A percentile compares a stretch with the other conserved stretches of the same genome.
phyloP scores from a whole-genome alignment of 257 asterid species.

The Solanum chiquidenum region DNA sequence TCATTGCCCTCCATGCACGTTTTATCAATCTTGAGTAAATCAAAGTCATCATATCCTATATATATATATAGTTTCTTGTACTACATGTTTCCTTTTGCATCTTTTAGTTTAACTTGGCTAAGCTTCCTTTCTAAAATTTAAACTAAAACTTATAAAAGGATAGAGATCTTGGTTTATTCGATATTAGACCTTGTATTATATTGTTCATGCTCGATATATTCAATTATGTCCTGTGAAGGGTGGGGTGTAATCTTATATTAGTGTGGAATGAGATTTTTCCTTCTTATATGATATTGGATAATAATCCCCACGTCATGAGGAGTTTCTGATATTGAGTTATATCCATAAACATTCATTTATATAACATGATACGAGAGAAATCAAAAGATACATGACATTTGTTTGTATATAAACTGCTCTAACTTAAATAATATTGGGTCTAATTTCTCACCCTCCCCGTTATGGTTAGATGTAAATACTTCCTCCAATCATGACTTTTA shows the following conservation, averaged over 20 bases:
- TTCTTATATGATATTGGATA: background rate
- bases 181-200: background rate
- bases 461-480: background rate
- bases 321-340: background rate
- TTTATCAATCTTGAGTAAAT: background rate
- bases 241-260: background rate
- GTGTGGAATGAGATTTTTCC: background rate
- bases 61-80: background rate
- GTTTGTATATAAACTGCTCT: background rate
- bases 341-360: background rate
- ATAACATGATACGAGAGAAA: background rate
- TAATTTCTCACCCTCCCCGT: background rate
- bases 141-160: background rate
- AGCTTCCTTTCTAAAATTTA: background rate
- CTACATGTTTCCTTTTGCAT: background rate
- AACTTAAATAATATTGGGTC: background rate
- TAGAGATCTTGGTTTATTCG: background rate
- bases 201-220: background rate
- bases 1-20: slow-evolving; percentile 6
- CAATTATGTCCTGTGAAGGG: background rate
- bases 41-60: background rate
- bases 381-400: background rate
- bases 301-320: too few relatives aligned
- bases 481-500: background rate
- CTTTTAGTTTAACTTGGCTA: background rate